Conservation (phyloP, 305 asterid species). For the Withania somnifera region DNA sequence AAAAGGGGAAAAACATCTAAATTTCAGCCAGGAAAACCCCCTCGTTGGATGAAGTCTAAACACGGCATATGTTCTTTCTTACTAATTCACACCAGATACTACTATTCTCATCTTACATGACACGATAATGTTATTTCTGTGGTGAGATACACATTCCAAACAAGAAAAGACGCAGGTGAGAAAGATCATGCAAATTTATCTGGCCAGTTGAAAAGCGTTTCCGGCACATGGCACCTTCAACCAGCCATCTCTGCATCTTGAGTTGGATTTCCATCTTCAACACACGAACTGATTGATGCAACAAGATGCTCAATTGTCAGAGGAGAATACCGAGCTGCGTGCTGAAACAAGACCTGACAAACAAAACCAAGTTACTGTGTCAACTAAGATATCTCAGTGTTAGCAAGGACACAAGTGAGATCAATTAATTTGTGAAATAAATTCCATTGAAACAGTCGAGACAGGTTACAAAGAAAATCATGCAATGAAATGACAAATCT, state of each 20-base stretch:
- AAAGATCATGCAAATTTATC: neutral
- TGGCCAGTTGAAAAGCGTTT: neutral
- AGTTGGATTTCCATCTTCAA: slow-evolving; percentile 20
- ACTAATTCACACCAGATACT: neutral
- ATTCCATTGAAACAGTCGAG: neutral
- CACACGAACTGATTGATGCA: slow-evolving; percentile 33
- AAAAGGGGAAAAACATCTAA: neutral
- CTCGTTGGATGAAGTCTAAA: neutral
- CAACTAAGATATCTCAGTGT: neutral
- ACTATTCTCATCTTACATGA: neutral
- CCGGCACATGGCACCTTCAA: slow-evolving; percentile 10
- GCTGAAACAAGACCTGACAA: slow-evolving; percentile 78
- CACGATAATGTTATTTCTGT: neutral
- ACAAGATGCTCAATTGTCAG: slow-evolving; percentile 59
- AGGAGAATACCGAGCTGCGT: slow-evolving; percentile 67
- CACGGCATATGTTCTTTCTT: neutral
- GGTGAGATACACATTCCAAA: neutral
- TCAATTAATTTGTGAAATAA: neutral
- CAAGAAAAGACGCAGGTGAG: neutral
- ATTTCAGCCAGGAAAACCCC: neutral
- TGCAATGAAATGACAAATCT: neutral
- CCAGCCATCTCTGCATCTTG: slow-evolving; percentile 57
- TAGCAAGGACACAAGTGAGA: neutral
- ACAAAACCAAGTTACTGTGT: slow-evolving; percentile 4
- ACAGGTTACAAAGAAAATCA: neutral